phyloP scores from a whole-genome alignment of 495 filamentous ascomycete genomes.

The Penicillium subrubescens region DNA sequence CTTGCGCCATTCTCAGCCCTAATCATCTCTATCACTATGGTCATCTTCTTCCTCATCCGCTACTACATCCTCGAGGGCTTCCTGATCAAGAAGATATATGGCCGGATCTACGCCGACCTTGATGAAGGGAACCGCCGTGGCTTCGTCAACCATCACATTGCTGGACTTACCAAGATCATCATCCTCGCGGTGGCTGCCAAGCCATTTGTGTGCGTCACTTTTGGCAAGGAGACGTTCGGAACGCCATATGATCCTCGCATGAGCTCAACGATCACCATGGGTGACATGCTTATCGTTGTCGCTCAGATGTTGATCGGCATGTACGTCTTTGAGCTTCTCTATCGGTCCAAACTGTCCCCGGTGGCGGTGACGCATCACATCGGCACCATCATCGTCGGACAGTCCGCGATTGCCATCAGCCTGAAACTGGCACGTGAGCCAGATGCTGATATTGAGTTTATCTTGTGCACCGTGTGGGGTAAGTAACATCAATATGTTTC shows the following conservation, averaged over 20 bases:
- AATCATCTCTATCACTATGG: conserved; percentile 44
- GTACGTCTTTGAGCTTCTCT: conserved; percentile 53
- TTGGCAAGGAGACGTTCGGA: conserved; percentile 36
- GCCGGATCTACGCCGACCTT: conserved; percentile 36
- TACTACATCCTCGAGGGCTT: conserved; percentile 48
- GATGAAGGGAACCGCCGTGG: conserved; percentile 43
- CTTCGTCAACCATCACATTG: conserved; percentile 55
- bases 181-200: conserved; percentile 47
- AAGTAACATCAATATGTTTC: conserved; percentile 7
- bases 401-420: conserved; percentile 49
- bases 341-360: conserved; percentile 43
- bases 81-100: conserved; percentile 41
- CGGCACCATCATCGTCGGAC: conserved; percentile 50
- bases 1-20: conserved; percentile 47
- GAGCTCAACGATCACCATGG: conserved; percentile 38
- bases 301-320: conserved; percentile 50
- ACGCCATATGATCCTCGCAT: conserved; percentile 26
- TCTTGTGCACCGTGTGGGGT: conserved; percentile 54
- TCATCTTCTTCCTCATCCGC: conserved; percentile 45
- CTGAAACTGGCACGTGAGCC: conserved; percentile 38
- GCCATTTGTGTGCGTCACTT: conserved; percentile 46
- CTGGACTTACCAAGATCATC: conserved; percentile 46
- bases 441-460: conserved; percentile 52
- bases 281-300: conserved; percentile 45
- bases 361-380: conserved; percentile 49